Base-by-base conservation (phyloP, 345 rosid species). In the Brassica incana region DNA sequence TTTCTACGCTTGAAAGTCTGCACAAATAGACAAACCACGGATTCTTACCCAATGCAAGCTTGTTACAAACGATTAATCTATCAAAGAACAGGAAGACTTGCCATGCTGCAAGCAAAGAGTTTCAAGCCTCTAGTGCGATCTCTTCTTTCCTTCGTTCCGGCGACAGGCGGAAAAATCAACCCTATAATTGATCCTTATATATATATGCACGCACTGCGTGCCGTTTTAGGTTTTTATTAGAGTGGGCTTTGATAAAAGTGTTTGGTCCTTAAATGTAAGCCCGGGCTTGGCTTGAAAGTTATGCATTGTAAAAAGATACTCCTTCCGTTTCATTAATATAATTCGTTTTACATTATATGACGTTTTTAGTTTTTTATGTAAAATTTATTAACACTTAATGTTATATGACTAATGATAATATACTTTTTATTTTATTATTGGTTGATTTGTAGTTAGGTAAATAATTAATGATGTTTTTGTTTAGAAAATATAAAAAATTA, bases 1-100 rank as follows among this genome's bases (percentile, higher is more conserved):
- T 91, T 93, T 85, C 97, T 86, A 11, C 97, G 90, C 89, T 93
- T 93, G 89, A 91, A 91, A 5, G 97, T 90, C 98, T 93, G 78
- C 30, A 68, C 56, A 48, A 50, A 12, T 25, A 2, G 56, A 16
- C 65, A 32, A 59, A 29, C 30, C 1, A 8, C 54, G 3, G 75
- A 5, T 52, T 68, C 29, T 36, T 68, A 23, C 14, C 40, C 10
- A 4, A 8, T n/a, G 12, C 8, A 27, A 68, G 50, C 61, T 23
- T 45, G 62, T 5, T 6, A 59, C 4, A 32, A 30, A 35, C 8
- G 3, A 33, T 5, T 50, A 40, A 35, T 70, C 32, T 25, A 63
- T 15, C 32, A 35, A 60, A 35, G 40, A 14, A 45, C 0, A 8
- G 15, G 43, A 16, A 27, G 8, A 65, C 77, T 78, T 71, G 58